A percentile compares a stretch with the other conserved stretches of the same genome.
phyloP scores from a whole-genome alignment of 2,329 filamentous ascomycete genomes.

The Atkinsonella hypoxylon region DNA sequence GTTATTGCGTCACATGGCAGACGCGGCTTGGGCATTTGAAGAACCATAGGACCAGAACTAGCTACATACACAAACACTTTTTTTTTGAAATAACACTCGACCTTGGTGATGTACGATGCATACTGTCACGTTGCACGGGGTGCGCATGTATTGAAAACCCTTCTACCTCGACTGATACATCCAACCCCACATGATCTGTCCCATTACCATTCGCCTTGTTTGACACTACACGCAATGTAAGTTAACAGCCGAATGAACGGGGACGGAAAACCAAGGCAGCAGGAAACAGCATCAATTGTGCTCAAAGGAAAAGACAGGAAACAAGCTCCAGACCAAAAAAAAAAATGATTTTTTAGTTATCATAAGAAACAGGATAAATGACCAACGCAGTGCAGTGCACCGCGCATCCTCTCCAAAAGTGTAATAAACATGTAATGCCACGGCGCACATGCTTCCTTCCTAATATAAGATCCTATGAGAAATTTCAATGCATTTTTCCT shows the following conservation, averaged over 20 bases:
- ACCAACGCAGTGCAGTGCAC: constrained; percentile 16
- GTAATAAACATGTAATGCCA: constrained; percentile 14
- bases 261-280: not conserved
- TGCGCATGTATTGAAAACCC: not conserved
- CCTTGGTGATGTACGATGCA: not conserved
- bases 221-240: not conserved
- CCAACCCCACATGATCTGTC: not conserved
- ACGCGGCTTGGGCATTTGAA: not conserved
- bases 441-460: constrained; percentile 9
- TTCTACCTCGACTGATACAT: not conserved
- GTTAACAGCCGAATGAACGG: not conserved
- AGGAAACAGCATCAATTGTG: not conserved
- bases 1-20: not conserved
- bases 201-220: not conserved
- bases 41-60: not conserved
- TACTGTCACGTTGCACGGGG: not conserved
- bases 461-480: constrained; percentile 1
- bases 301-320: not conserved
- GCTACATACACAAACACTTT: not conserved
- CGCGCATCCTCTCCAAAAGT: constrained; percentile 10
- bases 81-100: not conserved
- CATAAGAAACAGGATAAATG: constrained; percentile 37
- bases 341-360: constrained; percentile 28
- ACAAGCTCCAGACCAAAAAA: constrained; percentile 10
- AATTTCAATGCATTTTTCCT: not conserved